Base-by-base conservation (phyloP, 2,329 filamentous ascomycete genomes). In the Claviceps monticola region DNA sequence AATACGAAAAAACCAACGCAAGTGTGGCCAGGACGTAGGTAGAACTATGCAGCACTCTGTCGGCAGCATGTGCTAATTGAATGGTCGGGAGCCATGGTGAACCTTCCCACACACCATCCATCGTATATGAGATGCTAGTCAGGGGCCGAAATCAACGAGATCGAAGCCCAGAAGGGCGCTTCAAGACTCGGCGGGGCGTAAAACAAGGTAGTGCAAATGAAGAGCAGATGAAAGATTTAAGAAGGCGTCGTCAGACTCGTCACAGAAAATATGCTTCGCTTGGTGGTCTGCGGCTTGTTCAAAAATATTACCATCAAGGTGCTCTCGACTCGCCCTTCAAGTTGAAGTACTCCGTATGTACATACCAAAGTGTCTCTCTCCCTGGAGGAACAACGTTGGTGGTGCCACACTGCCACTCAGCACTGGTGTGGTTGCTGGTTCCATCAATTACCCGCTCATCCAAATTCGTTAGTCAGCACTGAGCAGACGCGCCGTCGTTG, bases 21-120 rank as follows among this genome's bases (percentile, higher is more conserved):
- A 54, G 42, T n/a, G 49, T 21, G 5, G 45, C 34, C 38, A 51
- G 5, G 0, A 45, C 11, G 4, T 23, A 26, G 16, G 36, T 17
- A n/a, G 41, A 51, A 17, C 4, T 53, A 39, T 29, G 41, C 37
- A 47, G 11, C 4, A 56, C 17, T n/a, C 55, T 53, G 36, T 58
- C 59, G 19, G 58, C 34, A 29, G 53, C 52, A 50, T 63, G 29
- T 34, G 29, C 29, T 62, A 45, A 56, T 53, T 29, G 51, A 17
- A 23, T 59, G 51, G 21, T 53, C 26, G 50, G 48, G 37, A 54
- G 49, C 56, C 58, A 60, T 48, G 57, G 55, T 53, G 59, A 62
- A 38, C 56, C 56, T 48, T 58, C 55, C n/a, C 54, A 55, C 52
- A 62, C 49, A 19, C 57, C 53, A 55, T 66, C 61, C 63, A 64